phyloP scores from a whole-genome alignment of 2,329 filamentous ascomycete genomes.

The Zalaria sp. region DNA sequence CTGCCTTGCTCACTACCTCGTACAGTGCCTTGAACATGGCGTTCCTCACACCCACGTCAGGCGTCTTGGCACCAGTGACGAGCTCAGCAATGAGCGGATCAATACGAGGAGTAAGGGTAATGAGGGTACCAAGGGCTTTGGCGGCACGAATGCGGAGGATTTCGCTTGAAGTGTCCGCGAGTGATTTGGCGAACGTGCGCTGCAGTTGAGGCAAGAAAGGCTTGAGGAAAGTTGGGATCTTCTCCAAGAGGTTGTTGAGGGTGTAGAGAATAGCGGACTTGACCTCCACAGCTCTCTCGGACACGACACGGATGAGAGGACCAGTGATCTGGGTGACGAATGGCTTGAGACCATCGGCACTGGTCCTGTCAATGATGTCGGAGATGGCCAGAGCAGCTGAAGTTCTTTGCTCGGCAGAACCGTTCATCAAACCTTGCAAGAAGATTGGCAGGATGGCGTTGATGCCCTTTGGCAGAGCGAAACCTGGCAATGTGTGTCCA shows the following conservation, averaged over 20 bases:
- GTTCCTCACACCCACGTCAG: conserved; percentile 72
- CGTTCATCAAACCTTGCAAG: conserved; percentile 95
- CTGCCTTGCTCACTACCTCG: conserved; percentile 91
- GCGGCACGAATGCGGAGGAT: conserved; percentile 75
- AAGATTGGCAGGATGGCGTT: conserved; percentile 94
- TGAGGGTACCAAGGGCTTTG: conserved; percentile 85
- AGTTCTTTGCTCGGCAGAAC: conserved; percentile 78
- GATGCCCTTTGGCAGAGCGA: conserved; percentile 87
- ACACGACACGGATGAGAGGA: conserved; percentile 92
- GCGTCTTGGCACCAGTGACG: conserved; percentile 87
- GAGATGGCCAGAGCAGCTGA: conserved; percentile 87
- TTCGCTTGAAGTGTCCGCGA: conserved; percentile 88
- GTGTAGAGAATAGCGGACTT: conserved; percentile 90
- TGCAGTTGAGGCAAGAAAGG: conserved; percentile 95
- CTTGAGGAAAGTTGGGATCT: conserved; percentile 90
- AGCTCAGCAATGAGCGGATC: conserved; percentile 88
- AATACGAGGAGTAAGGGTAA: conserved; percentile 87
- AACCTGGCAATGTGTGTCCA: conserved; percentile 73
- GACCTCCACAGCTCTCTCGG: conserved; percentile 88
- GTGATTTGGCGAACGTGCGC: conserved; percentile 88
- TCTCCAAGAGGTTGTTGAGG: conserved; percentile 87
- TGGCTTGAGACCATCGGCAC: conserved; percentile 72
- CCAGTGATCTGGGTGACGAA: conserved; percentile 97
- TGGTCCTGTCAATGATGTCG: conserved; percentile 88
- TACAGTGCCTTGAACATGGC: conserved; percentile 96